These are phyloP conservation scores for Chiua virens DNA, from an alignment of 768 basidiomycete species.

Conservation along the genomic window DNA sequence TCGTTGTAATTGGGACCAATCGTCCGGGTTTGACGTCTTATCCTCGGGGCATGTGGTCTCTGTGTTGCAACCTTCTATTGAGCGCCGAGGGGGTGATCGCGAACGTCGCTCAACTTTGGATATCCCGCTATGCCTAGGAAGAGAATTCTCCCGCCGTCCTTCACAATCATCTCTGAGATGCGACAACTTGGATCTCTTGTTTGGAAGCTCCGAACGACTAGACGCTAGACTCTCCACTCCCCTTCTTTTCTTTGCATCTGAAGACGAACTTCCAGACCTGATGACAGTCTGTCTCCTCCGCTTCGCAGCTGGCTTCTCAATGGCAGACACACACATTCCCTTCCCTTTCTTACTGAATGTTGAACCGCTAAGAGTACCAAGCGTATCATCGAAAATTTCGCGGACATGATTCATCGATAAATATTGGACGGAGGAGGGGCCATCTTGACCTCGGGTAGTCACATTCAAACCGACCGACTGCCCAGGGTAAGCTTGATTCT, in stretches of 20 bases:
- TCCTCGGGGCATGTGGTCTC: constrained; percentile 1
- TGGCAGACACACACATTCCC: constrained; percentile 2
- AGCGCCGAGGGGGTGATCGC: constrained; percentile 9
- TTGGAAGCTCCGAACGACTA: constrained; percentile 11
- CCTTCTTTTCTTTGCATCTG: constrained; percentile 1
- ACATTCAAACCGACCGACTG: not conserved
- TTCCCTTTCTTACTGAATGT: constrained; percentile 4
- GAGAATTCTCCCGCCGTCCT: not conserved
- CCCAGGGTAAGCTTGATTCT: constrained; percentile 18
- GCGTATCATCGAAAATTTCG: not conserved
- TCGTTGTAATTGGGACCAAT: not conserved
- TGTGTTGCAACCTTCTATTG: not conserved
- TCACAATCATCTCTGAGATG: not conserved
- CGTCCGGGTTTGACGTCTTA: not conserved
- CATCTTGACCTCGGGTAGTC: not conserved
- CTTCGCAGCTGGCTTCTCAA: not conserved
- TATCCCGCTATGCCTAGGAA: not conserved
- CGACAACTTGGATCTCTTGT: constrained; percentile 22
- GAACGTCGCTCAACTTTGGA: constrained; percentile 2
- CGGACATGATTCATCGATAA: not conserved
- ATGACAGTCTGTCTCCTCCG: constrained; percentile 5
- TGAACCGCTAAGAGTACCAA: not conserved
- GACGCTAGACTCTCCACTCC: not conserved
- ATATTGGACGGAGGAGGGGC: not conserved
- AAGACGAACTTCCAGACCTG: not conserved